Evolutionary conservation across 352 stramenopile genomes (phyloP).

Genomic region (Pythium dissotocum): DNA sequence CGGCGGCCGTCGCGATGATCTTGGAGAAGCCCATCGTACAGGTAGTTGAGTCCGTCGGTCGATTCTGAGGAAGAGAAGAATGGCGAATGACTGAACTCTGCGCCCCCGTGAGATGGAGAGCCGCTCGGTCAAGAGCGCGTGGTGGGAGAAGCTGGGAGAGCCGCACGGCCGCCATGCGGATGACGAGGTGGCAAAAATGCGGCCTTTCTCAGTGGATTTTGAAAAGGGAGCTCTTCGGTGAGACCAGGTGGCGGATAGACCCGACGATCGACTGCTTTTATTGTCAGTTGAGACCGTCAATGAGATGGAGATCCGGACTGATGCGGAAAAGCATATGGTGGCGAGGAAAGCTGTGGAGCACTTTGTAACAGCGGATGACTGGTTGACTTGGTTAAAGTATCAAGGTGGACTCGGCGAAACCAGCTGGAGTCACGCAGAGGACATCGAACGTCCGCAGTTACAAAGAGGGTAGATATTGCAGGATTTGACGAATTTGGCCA

Average conservation of each 20-base stretch:
- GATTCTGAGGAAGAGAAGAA: background rate
- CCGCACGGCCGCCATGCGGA: background rate
- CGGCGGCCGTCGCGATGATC: conserved; percentile 20
- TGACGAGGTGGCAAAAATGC: background rate
- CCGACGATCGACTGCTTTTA: background rate
- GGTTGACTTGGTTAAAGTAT: conserved; percentile 4
- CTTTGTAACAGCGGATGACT: background rate
- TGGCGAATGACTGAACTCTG: background rate
- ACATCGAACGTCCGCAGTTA: background rate
- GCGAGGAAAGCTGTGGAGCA: background rate
- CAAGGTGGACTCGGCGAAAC: background rate
- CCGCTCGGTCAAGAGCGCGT: too few species aligned
- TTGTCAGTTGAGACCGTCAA: background rate
- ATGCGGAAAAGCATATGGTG: background rate
- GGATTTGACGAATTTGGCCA: too few species aligned
- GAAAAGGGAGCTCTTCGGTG: background rate
- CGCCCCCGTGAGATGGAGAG: too few species aligned
- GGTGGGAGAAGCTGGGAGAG: background rate
- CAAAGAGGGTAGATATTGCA: too few species aligned
- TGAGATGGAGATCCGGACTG: background rate
- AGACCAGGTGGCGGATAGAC: background rate
- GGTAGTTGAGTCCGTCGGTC: background rate
- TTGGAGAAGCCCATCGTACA: conserved; percentile 26
- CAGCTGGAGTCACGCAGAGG: background rate
- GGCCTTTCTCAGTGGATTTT: conserved; percentile 1